Base-by-base conservation (phyloP, 1,284 basidiomycete species). In the Taiwanofungus camphoratus region DNA sequence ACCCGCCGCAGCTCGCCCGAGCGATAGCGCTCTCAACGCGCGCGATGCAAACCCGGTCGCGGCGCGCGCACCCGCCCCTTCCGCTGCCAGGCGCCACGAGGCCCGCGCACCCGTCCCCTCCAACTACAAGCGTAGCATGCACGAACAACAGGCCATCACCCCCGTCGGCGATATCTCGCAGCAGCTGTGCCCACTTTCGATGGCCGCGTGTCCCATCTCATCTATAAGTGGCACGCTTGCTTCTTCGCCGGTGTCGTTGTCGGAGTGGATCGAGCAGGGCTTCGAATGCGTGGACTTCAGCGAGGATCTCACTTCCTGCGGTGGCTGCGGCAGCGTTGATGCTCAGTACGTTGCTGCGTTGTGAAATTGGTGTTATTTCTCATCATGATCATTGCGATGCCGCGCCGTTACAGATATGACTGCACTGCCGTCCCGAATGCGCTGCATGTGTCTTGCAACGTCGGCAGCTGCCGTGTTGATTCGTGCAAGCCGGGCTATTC, bases 261-360 rank as follows among this genome's bases (percentile, higher is more conserved):
- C 31, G 30, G 52, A 54, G 26, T 59, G 54, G 53, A 46, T 55
- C 31, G 35, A 40, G 18, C 34, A 57, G 2, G 59, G 55, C 11
- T 61, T 55, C 44, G 62, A 65, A 43, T 65, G 63, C 37, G 60
- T 61, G n/a, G 61, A 64, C 36, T 45, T 59, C 26, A 31, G 33
- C 9, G 53, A 51, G 39, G 63, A 65, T 43, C 51, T 64, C 29
- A 48, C 44, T 16, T 58, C 58, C 27, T 65, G 61, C 42, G 63
- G 62, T 12, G 63, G 63, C 23, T 65, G 63, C 49, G 57, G 58
- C 11, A 52, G 34, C 11, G 33, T 60, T 12, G 53, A 62, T 39
- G 31, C 36, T 15, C 45, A 48, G 63, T 65, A 45, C 45, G 63
- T 56, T 16, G 11, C 31, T 9, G 26, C 26, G 26, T 27, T 13